Evolutionary conservation across 192 early-diverging fungal species (phyloP).

Genomic region (Rhizophlyctis rosea): DNA sequence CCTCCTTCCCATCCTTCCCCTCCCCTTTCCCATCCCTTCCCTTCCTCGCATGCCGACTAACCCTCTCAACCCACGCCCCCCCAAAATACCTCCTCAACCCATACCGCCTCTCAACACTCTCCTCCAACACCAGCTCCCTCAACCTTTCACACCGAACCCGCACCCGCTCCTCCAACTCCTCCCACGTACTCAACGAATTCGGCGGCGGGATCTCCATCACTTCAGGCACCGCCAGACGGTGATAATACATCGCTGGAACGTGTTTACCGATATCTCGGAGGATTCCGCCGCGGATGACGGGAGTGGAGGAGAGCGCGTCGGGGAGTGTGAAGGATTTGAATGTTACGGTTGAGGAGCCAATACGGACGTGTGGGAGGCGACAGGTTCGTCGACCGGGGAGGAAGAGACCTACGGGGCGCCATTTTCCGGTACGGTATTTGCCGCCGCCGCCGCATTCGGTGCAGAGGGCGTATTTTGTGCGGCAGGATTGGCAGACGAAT

Average conservation of each 20-base stretch:
- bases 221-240: conserved; percentile 25
- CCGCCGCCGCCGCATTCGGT: conserved; percentile 47
- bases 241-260: conserved; percentile 24
- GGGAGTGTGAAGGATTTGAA: conserved; percentile 17
- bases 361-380: conserved; percentile 34
- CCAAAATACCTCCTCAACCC: conserved; percentile 17
- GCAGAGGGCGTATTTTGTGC: conserved; percentile 35
- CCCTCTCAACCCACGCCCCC: conserved; percentile 20
- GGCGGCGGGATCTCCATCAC: conserved; percentile 23
- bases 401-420: conserved; percentile 41
- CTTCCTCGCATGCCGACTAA: conserved; percentile 15
- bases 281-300: conserved; percentile 6
- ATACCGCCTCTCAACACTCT: conserved; percentile 5
- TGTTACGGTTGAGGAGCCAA: conserved; percentile 19
- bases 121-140: conserved; percentile 11
- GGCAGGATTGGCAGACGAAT: conserved; percentile 37
- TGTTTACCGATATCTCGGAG: conserved; percentile 16
- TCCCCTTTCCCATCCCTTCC: neutral
- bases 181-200: conserved; percentile 18
- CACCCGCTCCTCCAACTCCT: conserved; percentile 15
- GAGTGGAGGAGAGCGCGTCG: neutral
- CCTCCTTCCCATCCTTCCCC: neutral
- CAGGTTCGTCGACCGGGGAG: conserved; percentile 33
- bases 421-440: conserved; percentile 48
- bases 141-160: conserved; percentile 10